phyloP scores from a whole-genome alignment of 306 rosid genomes.

The Prunus padus region DNA sequence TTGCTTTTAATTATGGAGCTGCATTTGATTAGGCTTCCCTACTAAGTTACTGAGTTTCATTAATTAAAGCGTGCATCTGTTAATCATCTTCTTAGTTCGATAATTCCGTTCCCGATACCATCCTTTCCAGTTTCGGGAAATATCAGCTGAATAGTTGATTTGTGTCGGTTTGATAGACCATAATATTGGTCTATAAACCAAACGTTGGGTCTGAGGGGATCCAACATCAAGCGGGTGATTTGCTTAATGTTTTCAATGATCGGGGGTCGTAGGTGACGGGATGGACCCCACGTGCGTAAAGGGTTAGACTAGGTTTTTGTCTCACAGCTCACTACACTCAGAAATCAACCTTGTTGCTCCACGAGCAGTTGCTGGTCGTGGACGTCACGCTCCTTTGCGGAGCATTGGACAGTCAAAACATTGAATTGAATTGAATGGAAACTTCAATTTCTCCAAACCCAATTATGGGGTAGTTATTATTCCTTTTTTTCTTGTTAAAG shows the following conservation, averaged over 20 bases:
- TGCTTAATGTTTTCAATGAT: neutral
- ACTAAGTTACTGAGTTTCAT: neutral
- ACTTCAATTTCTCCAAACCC: neutral
- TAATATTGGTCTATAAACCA: neutral
- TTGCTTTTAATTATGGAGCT: neutral
- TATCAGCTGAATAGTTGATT: neutral
- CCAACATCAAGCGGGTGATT: neutral
- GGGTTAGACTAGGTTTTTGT: slow-evolving; percentile 7
- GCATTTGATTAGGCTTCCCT: neutral
- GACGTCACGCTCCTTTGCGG: neutral
- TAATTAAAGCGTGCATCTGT: neutral
- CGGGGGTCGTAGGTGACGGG: neutral
- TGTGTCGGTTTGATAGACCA: neutral
- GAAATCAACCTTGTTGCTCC: neutral
- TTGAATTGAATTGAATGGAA: neutral
- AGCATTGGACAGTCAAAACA: neutral
- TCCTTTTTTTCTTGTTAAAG: too few relatives aligned
- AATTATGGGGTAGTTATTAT: neutral
- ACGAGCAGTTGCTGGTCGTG: neutral
- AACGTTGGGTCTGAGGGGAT: neutral
- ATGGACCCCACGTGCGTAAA: neutral
- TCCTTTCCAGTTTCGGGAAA: neutral
- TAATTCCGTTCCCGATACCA: neutral
- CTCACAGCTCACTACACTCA: neutral
- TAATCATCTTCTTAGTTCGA: neutral